Evolutionary conservation across 2,329 filamentous ascomycete genomes (phyloP).

Genomic region (Aureobasidium musti): DNA sequence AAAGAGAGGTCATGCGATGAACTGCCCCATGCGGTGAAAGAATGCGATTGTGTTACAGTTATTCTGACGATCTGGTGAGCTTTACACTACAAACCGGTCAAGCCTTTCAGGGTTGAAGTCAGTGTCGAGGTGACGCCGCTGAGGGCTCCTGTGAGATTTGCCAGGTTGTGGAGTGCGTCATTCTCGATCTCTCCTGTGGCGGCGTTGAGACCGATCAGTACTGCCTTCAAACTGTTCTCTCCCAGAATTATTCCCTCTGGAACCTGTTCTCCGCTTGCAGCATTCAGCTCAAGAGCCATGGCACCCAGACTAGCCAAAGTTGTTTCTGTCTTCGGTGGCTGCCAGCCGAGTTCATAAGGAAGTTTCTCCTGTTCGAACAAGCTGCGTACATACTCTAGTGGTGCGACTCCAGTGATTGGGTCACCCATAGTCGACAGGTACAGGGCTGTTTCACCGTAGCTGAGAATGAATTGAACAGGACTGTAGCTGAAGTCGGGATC

Average conservation of each 20-base stretch:
- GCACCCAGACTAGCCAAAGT: constrained; percentile 17
- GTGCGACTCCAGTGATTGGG: constrained; percentile 39
- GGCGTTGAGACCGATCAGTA: constrained; percentile 11
- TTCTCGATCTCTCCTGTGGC: constrained; percentile 21
- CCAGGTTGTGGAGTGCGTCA: neutral
- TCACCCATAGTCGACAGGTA: constrained; percentile 44
- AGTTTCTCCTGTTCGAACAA: constrained; percentile 45
- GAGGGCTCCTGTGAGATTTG: constrained; percentile 23
- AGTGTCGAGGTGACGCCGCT: neutral
- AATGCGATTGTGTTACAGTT: neutral
- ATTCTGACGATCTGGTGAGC: neutral
- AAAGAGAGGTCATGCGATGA: neutral
- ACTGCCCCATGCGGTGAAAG: neutral
- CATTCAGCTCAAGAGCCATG: constrained; percentile 6
- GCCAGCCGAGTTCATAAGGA: constrained; percentile 44
- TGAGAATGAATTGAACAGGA: constrained; percentile 40
- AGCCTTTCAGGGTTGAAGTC: neutral
- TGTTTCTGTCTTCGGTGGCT: constrained; percentile 4
- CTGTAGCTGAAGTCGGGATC: constrained; percentile 43
- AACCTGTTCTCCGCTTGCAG: constrained; percentile 11
- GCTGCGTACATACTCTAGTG: constrained; percentile 41
- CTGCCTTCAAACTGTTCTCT: constrained; percentile 14
- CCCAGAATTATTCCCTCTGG: constrained; percentile 11
- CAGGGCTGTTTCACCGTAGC: constrained; percentile 45
- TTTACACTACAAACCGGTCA: constrained; percentile 13